Conservation (phyloP, 768 basidiomycete species). For the Cyclocybe cylindracea region DNA sequence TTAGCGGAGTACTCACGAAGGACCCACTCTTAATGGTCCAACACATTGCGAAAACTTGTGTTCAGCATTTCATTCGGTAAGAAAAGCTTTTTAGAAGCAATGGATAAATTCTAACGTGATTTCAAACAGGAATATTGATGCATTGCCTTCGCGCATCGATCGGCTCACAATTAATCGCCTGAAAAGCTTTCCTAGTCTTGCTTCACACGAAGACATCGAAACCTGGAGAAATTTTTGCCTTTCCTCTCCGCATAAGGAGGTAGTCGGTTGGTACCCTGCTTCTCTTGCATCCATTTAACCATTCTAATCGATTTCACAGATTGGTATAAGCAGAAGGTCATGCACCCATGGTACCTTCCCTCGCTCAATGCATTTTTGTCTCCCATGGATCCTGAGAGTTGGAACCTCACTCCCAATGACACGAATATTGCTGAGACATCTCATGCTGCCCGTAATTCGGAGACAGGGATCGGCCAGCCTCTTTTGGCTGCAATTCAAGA, state of each 20-base stretch:
- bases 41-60: constrained; percentile 5
- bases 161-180: constrained; percentile 8
- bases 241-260: neutral
- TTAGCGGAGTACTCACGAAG: neutral
- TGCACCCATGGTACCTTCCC: constrained; percentile 15
- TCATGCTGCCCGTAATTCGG: constrained; percentile 14
- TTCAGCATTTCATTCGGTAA: constrained; percentile 3
- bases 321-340: constrained; percentile 17
- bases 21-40: constrained; percentile 2
- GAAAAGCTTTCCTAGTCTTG: constrained; percentile 13
- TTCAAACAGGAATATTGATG: constrained; percentile 20
- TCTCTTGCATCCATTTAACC: no score
- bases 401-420: constrained; percentile 16
- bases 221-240: constrained; percentile 16
- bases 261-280: neutral
- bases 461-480: constrained; percentile 8
- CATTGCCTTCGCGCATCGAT: constrained; percentile 8
- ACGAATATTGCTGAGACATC: constrained; percentile 19
- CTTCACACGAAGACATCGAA: constrained; percentile 13
- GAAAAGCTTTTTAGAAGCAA: neutral
- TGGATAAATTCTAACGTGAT: neutral
- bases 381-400: constrained; percentile 8
- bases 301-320: constrained; percentile 1
- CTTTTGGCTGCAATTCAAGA: no score
- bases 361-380: constrained; percentile 18